A percentile compares a stretch with the other conserved stretches of the same genome.
These are phyloP conservation scores for Neurospora intermedia DNA, from an alignment of 495 filamentous ascomycete species.

Conservation along the genomic window DNA sequence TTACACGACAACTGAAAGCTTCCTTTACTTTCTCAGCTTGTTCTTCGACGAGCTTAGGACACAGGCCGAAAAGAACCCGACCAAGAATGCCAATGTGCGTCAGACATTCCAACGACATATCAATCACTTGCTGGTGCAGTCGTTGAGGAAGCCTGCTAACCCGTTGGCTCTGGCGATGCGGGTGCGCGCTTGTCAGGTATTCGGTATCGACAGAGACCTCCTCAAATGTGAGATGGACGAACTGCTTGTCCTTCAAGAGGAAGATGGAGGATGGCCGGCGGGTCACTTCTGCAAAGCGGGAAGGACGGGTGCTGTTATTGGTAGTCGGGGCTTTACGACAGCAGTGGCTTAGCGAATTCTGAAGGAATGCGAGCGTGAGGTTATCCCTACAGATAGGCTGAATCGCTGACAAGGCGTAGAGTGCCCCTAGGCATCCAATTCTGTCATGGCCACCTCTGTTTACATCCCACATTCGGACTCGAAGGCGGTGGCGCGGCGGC, in stretches of 20 bases:
- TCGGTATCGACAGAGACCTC: neutral
- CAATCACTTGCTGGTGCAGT: neutral
- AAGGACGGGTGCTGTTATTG: neutral
- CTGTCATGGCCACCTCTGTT: neutral
- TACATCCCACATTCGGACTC: neutral
- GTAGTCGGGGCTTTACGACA: neutral
- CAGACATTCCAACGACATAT: neutral
- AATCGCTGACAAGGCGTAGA: neutral
- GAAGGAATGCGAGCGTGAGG: neutral
- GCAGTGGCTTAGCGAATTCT: neutral
- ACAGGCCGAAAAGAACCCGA: neutral
- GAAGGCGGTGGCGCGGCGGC: neutral
- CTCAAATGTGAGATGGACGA: neutral
- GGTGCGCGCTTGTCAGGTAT: neutral
- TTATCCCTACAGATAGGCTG: neutral
- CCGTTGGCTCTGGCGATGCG: neutral
- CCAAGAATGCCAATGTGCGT: neutral
- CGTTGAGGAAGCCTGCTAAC: neutral
- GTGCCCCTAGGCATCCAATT: neutral
- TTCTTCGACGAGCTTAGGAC: neutral
- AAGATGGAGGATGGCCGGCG: neutral
- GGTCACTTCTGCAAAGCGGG: neutral
- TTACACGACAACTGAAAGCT: neutral
- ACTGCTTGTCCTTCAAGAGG: neutral
- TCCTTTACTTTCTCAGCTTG: neutral